A percentile compares a stretch with the other conserved stretches of the same genome.
phyloP scores from a whole-genome alignment of 371 early-diverging fungal genomes.

The Thermomucor indicae-seudaticae region DNA sequence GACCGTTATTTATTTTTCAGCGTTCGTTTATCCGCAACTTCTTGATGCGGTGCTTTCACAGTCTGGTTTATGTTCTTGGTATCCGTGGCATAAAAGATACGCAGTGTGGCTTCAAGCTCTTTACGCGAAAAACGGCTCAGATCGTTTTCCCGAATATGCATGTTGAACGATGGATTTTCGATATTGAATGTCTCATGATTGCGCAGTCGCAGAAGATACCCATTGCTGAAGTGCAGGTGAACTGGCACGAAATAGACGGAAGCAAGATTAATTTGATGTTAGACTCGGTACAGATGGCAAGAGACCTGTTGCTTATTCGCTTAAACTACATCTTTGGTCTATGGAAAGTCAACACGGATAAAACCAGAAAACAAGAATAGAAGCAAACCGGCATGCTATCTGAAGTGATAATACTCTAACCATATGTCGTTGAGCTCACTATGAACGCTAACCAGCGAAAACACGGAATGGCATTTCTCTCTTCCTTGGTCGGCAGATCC shows the following conservation, averaged over 20 bases:
- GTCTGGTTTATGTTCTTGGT: conserved; percentile 76
- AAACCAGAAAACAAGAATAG: conserved; percentile 11
- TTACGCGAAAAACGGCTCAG: conserved; percentile 77
- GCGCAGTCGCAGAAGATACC: conserved; percentile 69
- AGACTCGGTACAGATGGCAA: conserved; percentile 88
- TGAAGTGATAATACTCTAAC: too few species aligned
- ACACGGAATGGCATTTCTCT: too few species aligned
- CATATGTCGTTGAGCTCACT: too few species aligned
- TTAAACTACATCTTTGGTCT: conserved; percentile 80
- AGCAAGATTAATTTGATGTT: conserved; percentile 84
- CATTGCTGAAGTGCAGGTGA: conserved; percentile 85
- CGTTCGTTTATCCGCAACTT: conserved; percentile 87
- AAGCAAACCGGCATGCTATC: too few species aligned
- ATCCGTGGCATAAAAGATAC: conserved; percentile 87
- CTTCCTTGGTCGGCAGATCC: too few species aligned
- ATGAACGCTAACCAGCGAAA: too few species aligned
- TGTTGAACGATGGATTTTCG: conserved; percentile 95
- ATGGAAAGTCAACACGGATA: conserved; percentile 56
- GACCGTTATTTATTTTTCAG: too few species aligned
- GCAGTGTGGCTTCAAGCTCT: conserved; percentile 96
- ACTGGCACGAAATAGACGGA: conserved; percentile 96
- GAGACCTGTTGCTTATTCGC: conserved; percentile 83
- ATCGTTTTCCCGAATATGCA: conserved; percentile 86
- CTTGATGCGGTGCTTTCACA: conserved; percentile 91
- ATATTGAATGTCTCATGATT: conserved; percentile 89